phyloP scores from a whole-genome alignment of 805 yeast species.

The Saturnispora hagleri region DNA sequence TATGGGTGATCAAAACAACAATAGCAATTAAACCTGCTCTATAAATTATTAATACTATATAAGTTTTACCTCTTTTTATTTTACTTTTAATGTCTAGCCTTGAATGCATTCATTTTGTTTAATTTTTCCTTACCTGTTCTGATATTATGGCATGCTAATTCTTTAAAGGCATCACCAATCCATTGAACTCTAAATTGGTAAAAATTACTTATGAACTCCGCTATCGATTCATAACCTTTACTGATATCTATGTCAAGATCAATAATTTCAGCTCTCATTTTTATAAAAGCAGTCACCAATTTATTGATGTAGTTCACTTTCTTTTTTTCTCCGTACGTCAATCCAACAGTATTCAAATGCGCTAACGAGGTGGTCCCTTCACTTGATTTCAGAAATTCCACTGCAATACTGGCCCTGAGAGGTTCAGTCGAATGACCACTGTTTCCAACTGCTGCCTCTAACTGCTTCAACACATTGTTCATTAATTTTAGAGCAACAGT shows the following conservation, averaged over 20 bases:
- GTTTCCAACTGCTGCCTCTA: constrained; percentile 8
- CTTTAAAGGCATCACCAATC: constrained; percentile 30
- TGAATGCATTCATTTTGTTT: background rate
- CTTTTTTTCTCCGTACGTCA: constrained; percentile 41
- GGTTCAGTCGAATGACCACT: background rate
- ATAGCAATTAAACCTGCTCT: constrained; percentile 13
- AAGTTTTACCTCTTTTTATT: background rate
- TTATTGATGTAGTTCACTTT: constrained; percentile 38
- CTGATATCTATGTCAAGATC: constrained; percentile 40
- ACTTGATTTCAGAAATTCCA: background rate
- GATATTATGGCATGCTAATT: constrained; percentile 23
- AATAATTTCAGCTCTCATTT: constrained; percentile 34
- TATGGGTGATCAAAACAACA: constrained; percentile 35
- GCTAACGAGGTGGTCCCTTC: background rate
- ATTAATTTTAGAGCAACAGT: background rate
- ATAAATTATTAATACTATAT: background rate
- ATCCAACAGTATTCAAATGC: constrained; percentile 1
- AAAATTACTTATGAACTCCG: constrained; percentile 53
- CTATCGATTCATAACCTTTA: constrained; percentile 49
- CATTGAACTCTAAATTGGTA: constrained; percentile 41
- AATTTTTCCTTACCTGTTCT: background rate
- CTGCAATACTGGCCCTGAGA: constrained; percentile 4
- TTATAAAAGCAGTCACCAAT: constrained; percentile 31
- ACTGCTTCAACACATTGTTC: constrained; percentile 4
- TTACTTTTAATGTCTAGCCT: background rate